These are phyloP conservation scores for Nakazawaea anatomiae DNA, from an alignment of 805 yeast species.

Conservation along the genomic window DNA sequence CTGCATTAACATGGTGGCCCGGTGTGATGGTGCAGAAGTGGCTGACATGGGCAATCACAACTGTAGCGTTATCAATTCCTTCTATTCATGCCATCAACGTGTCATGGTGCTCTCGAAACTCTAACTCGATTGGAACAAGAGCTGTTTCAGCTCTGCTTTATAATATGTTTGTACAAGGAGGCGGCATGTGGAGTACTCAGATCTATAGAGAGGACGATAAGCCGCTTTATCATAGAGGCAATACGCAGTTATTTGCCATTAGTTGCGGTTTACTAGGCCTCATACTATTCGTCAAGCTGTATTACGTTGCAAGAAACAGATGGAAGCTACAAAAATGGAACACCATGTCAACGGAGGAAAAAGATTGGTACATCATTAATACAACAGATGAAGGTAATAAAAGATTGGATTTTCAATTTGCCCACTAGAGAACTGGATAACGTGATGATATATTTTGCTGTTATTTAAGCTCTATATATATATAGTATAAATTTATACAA, in stretches of 20 bases:
- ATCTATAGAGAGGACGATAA: conserved; percentile 52
- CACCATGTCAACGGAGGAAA: conserved; percentile 41
- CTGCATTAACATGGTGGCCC: conserved; percentile 21
- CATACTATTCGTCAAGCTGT: conserved; percentile 26
- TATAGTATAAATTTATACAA: no score
- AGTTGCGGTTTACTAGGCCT: conserved; percentile 26
- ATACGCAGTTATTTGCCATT: conserved; percentile 32
- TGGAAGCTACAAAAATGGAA: conserved; percentile 46
- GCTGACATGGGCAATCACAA: conserved; percentile 18
- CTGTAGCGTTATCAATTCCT: conserved; percentile 33
- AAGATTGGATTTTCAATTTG: conserved; percentile 42
- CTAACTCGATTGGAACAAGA: conserved; percentile 57
- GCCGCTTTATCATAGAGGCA: conserved; percentile 59
- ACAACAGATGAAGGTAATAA: conserved; percentile 52
- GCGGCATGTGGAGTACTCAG: conserved; percentile 46
- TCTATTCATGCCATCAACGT: conserved; percentile 51
- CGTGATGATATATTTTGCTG: no score
- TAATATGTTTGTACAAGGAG: conserved; percentile 60
- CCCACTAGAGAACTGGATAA: conserved; percentile 1
- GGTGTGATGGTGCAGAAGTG: conserved; percentile 21
- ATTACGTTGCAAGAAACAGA: conserved; percentile 36
- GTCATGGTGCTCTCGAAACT: conserved; percentile 56
- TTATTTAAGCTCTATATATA: no score
- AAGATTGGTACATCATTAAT: conserved; percentile 35
- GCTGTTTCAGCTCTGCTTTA: conserved; percentile 61